Percentiles rank a stretch among this genome's conserved stretches.
Evolutionary conservation across 163 green algal genomes (phyloP).

Genomic region (Chlorella variabilis): DNA sequence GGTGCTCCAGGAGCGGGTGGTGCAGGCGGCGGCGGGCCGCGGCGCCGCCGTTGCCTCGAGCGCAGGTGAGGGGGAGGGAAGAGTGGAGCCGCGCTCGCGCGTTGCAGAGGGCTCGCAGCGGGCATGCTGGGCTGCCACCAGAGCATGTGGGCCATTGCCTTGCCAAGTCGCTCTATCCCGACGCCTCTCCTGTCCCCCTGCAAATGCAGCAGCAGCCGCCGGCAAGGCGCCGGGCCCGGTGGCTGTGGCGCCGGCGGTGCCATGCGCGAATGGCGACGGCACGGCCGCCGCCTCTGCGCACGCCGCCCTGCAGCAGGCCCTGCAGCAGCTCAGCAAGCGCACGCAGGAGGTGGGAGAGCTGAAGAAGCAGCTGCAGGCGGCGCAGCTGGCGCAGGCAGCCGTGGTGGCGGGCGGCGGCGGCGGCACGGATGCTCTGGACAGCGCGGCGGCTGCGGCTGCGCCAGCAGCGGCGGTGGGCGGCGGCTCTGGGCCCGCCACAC

Average conservation of each 20-base stretch:
- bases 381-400: not conserved
- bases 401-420: no score
- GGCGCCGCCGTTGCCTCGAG: not conserved
- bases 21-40: not conserved
- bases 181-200: no score
- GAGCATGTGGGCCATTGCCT: no score
- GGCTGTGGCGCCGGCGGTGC: no score
- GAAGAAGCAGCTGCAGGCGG: conserved; percentile 1
- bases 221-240: not conserved
- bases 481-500: not conserved
- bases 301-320: conserved; percentile 29
- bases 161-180: no score
- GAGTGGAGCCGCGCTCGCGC: no score
- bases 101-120: no score
- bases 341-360: conserved; percentile 11
- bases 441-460: not conserved
- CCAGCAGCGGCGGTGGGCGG: not conserved
- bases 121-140: no score
- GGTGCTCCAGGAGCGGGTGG: conserved; percentile 13
- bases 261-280: not conserved
- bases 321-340: conserved; percentile 36
- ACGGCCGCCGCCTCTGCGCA: not conserved
- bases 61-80: no score
- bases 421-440: not conserved
- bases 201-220: not conserved